A percentile compares a stretch with the other conserved stretches of the same genome.
phyloP scores from a whole-genome alignment of 805 yeast genomes.

The Isabelozyma gotoi region DNA sequence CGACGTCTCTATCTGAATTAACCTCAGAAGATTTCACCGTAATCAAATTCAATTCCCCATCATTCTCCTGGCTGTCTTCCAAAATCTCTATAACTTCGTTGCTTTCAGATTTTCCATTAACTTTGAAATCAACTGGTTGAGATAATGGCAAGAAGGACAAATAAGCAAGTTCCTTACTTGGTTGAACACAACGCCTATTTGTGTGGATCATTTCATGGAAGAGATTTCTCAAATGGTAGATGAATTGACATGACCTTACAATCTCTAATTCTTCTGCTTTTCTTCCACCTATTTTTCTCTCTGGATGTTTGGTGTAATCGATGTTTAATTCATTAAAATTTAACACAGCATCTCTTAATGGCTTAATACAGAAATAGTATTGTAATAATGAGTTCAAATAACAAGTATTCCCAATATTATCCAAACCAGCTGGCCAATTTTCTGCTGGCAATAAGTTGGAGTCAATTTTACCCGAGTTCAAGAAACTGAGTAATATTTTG shows the following conservation, averaged over 20 bases:
- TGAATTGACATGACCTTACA: slow-evolving; percentile 78
- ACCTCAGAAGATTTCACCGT: not conserved
- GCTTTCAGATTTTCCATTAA: slow-evolving; percentile 19
- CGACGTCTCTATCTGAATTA: slow-evolving; percentile 16
- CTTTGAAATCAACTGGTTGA: slow-evolving; percentile 59
- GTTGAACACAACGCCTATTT: slow-evolving; percentile 64
- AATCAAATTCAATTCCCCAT: not conserved
- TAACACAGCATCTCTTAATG: slow-evolving; percentile 67
- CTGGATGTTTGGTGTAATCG: slow-evolving; percentile 19
- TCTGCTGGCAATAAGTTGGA: slow-evolving; percentile 55
- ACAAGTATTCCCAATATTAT: slow-evolving; percentile 95
- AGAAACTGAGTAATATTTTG: slow-evolving; percentile 52
- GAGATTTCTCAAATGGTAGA: slow-evolving; percentile 66
- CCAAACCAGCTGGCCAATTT: slow-evolving; percentile 87
- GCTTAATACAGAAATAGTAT: slow-evolving; percentile 83
- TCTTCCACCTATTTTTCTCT: slow-evolving; percentile 85
- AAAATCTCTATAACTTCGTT: slow-evolving; percentile 13
- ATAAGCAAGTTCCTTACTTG: slow-evolving; percentile 81
- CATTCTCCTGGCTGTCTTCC: slow-evolving; percentile 4
- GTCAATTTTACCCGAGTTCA: slow-evolving; percentile 64
- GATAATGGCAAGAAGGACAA: slow-evolving; percentile 78
- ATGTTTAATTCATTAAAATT: slow-evolving; percentile 44
- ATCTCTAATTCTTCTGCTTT: slow-evolving; percentile 76
- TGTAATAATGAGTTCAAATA: slow-evolving; percentile 88
- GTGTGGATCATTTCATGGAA: slow-evolving; percentile 71